phyloP scores from a whole-genome alignment of 192 early-diverging fungal species.

The Coemansia sp. region DNA sequence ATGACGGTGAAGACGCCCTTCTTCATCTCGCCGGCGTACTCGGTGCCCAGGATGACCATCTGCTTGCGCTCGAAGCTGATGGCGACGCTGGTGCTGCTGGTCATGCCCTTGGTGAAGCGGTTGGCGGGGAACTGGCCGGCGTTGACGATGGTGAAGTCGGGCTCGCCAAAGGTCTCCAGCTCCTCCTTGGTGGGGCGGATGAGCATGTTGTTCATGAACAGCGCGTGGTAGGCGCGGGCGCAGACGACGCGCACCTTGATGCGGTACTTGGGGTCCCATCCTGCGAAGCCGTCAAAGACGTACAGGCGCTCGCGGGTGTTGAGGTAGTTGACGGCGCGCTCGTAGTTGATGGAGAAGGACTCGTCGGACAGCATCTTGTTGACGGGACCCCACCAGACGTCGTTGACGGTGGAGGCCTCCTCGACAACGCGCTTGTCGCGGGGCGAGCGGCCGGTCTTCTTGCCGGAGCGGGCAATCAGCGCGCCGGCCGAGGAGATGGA shows the following conservation, averaged over 20 bases:
- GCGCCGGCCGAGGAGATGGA: slow-evolving; percentile 90
- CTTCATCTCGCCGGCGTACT: slow-evolving; percentile 99
- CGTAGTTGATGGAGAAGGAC: slow-evolving; percentile 90
- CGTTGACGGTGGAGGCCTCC: slow-evolving; percentile 74
- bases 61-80: slow-evolving; percentile 90
- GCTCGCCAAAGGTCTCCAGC: slow-evolving; percentile 87
- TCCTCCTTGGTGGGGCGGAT: slow-evolving; percentile 91
- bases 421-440: slow-evolving; percentile 98
- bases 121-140: slow-evolving; percentile 94
- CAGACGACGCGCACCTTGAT: slow-evolving; percentile 96
- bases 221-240: slow-evolving; percentile 89
- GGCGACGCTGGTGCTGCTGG: slow-evolving; percentile 86
- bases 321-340: slow-evolving; percentile 93
- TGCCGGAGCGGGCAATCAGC: slow-evolving; percentile 83
- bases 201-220: slow-evolving; percentile 99
- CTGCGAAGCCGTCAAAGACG: slow-evolving; percentile 96
- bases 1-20: slow-evolving; percentile 99
- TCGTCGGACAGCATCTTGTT: slow-evolving; percentile 84
- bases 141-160: slow-evolving; percentile 98
- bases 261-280: slow-evolving; percentile 98
- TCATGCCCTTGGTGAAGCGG: slow-evolving; percentile 93
- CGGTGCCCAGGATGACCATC: slow-evolving; percentile 98
- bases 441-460: slow-evolving; percentile 92
- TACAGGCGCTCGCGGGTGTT: slow-evolving; percentile 91
- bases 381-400: slow-evolving; percentile 99